These are phyloP conservation scores for Chiua virens DNA, from an alignment of 768 basidiomycete genomes.

Conservation along the genomic window DNA sequence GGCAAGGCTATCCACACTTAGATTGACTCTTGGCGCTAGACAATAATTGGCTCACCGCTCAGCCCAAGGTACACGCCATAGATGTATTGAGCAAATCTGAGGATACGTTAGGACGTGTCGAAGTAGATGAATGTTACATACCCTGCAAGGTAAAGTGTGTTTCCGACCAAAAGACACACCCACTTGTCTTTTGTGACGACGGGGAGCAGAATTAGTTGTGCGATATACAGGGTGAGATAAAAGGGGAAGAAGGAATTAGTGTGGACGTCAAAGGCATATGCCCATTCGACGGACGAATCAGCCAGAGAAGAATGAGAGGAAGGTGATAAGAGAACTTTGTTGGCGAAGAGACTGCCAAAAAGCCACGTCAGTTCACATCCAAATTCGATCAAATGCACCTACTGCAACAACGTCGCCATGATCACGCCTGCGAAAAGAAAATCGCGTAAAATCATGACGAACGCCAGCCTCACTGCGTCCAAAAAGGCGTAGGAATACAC, in stretches of 20 bases:
- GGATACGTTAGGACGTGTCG: slow-evolving; percentile 8
- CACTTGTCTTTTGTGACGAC: slow-evolving; percentile 83
- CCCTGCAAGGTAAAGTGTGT: slow-evolving; percentile 77
- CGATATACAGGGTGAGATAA: slow-evolving; percentile 86
- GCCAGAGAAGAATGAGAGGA: slow-evolving; percentile 69
- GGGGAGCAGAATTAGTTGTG: slow-evolving; percentile 83
- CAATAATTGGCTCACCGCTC: slow-evolving; percentile 51
- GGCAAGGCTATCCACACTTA: slow-evolving; percentile 65
- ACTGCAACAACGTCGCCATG: slow-evolving; percentile 79
- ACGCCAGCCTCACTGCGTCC: slow-evolving; percentile 60
- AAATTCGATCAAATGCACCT: neutral
- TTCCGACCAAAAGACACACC: slow-evolving; percentile 93
- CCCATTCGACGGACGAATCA: slow-evolving; percentile 84
- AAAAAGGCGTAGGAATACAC: slow-evolving; percentile 68
- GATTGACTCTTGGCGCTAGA: slow-evolving; percentile 2
- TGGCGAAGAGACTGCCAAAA: slow-evolving; percentile 60
- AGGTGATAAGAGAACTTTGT: slow-evolving; percentile 66
- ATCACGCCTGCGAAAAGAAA: slow-evolving; percentile 79
- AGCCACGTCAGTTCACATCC: slow-evolving; percentile 12
- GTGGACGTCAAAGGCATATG: slow-evolving; percentile 95
- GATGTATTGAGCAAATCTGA: slow-evolving; percentile 84
- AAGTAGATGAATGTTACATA: slow-evolving; percentile 40
- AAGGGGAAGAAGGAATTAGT: slow-evolving; percentile 96
- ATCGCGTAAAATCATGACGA: slow-evolving; percentile 87
- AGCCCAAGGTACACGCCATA: slow-evolving; percentile 90